Evolutionary conservation across 805 yeast genomes (phyloP), one percentile per base, ranked within the genome.

Genomic region (Candida broadrunensis): DNA sequence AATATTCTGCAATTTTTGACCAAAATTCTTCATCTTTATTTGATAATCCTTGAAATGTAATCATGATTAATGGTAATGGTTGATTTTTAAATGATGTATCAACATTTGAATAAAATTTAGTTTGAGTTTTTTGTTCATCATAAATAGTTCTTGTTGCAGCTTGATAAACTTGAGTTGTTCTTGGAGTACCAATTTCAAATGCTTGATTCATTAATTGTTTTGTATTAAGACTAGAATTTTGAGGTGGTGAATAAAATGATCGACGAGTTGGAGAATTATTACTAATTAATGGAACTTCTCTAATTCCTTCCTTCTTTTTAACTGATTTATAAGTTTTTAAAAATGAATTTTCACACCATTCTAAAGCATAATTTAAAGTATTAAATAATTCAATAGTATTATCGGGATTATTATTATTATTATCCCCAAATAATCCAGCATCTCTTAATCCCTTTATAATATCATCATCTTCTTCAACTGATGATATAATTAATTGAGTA

Each of bases 271-370:
- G 14, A 15, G 38, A 29, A 6, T 24, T 30, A 8, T 20, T 29
- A 13, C 23, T n/a, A 33, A 20, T 31, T 14, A 14, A 37, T 19
- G 17, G 45, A 18, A 21, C 31, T 29, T 29, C 32, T 29, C 18
- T n/a, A 29, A 29, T 11, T 14, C 32, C 32, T 15, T 29, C 32
- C 9, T 42, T 60, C 61, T 18, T 63, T 51, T 58, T 54, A 29
- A 63, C 48, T 30, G 56, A 41, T 49, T 73, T 80, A 58, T 83
- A 83, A 21, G 81, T 77, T 37, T 77, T 70, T 52, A 93, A 72
- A 51, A 90, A 88, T 51, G 84, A 83, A 63, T 93, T 91, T 60
- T 93, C 99, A 68, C 97, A 88, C 96, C 96, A 91, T 62, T 93
- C 98, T 33, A 93, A 72, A 0, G 96, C 96, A 41, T 85, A 77